Base-by-base conservation (phyloP, 306 rosid species). In the Prunus armeniaca region DNA sequence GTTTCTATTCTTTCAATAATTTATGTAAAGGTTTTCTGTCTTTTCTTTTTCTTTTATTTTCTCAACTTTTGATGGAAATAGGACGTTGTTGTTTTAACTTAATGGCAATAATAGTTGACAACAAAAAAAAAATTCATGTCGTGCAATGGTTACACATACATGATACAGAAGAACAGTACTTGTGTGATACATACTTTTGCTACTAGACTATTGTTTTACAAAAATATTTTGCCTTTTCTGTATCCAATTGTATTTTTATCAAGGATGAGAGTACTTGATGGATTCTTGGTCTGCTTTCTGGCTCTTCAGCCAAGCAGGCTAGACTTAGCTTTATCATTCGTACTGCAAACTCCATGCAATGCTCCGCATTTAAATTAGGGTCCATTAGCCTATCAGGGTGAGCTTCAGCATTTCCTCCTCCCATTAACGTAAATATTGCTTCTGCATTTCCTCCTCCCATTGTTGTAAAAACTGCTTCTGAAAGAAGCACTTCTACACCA, bases 301-400 rank as follows among this genome's bases (percentile, higher is more conserved):
- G 84, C 46, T 83, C 74, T 71, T 41, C 63, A 41, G 38, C 71
- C 79, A 89, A 90, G 81, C 93, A 90, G n/a, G 89, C 73, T 13
- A 85, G 84, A 72, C 93, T 73, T 19, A 89, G 34, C 68, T 81
- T 81, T 6, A 80, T 81, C 65, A 86, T 77, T 81, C 79, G 72
- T 18, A 83, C n/a, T 14, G 78, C 86, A 65, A 65, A 61, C 34
- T 56, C 82, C 70, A 43, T 82, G 67, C 68, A 67, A 3, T 77
- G 46, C 41, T 74, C 77, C 66, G 56, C 88, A 28, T 5, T 43
- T 10, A 93, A 79, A 58, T 77, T 32, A 58, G 84, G 81, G 83
- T 90, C 92, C 65, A 90, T 20, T 62, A 86, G 72, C 74, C 73
- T 56, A 73, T 69, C 74, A 25, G 76, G 77, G 34, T 58, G 76